A percentile compares a stretch with the other conserved stretches of the same genome.
phyloP scores from a whole-genome alignment of 2,329 filamentous ascomycete genomes.

The Fusarium sp. region DNA sequence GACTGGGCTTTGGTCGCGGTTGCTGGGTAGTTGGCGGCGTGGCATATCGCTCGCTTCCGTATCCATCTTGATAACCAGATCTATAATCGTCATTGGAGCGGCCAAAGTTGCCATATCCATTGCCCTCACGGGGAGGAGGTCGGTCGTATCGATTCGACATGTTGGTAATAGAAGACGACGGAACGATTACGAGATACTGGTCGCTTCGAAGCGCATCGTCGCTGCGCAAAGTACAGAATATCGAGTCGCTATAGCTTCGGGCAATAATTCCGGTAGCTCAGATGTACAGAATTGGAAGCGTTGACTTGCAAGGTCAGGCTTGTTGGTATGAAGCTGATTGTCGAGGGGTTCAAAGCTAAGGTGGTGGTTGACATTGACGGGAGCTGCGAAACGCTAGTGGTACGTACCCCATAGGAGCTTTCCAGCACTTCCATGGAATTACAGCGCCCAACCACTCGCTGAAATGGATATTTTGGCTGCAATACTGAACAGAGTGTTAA shows the following conservation, averaged over 20 bases:
- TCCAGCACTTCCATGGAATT: not conserved
- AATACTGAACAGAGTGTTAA: not conserved
- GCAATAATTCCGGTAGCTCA: no score
- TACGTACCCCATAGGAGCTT: constrained; percentile 25
- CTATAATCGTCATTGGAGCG: constrained; percentile 60
- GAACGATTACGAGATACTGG: constrained; percentile 30
- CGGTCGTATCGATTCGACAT: constrained; percentile 66
- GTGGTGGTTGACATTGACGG: constrained; percentile 1
- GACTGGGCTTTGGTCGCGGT: constrained; percentile 43
- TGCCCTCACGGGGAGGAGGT: constrained; percentile 55
- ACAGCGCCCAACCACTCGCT: constrained; percentile 1
- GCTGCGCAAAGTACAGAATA: not conserved
- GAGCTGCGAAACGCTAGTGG: constrained; percentile 16
- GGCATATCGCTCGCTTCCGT: constrained; percentile 58
- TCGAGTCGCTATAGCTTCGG: not conserved
- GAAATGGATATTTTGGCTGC: not conserved
- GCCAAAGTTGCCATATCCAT: constrained; percentile 60
- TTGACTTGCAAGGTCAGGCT: not conserved
- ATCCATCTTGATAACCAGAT: constrained; percentile 52
- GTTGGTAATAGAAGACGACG: constrained; percentile 39
- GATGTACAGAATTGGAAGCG: not conserved
- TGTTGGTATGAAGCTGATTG: constrained; percentile 13
- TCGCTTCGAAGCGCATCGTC: constrained; percentile 42
- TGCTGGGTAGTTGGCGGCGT: constrained; percentile 50
- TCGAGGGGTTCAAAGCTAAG: constrained; percentile 31